Conservation (phyloP, 2,329 filamentous ascomycete genomes). For the Eurotiales sp. region DNA sequence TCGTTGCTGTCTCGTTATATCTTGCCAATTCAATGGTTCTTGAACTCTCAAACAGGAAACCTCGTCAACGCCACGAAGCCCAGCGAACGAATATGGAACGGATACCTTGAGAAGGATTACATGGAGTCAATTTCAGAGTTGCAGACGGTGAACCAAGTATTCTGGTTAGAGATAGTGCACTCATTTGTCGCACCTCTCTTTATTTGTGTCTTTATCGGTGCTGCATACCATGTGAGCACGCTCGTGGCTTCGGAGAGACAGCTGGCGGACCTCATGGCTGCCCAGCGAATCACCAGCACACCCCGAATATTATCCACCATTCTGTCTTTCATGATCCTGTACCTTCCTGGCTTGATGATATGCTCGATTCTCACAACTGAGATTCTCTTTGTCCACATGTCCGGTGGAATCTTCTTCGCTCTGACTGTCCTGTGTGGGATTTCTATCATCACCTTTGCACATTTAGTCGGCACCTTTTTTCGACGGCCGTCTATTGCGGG, state of each 20-base stretch:
- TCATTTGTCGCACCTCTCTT: conserved; percentile 1
- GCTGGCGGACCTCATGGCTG: conserved; percentile 6
- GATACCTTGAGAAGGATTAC: neutral
- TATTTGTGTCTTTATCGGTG: conserved; percentile 1
- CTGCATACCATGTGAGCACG: conserved; percentile 3
- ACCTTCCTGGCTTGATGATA: neutral
- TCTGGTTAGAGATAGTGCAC: conserved; percentile 2
- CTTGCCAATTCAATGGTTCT: conserved; percentile 1
- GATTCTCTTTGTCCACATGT: conserved; percentile 61
- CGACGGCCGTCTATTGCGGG: conserved; percentile 83
- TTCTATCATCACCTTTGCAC: conserved; percentile 72
- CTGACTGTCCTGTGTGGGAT: conserved; percentile 75
- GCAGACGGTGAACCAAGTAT: neutral
- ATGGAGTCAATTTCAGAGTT: neutral
- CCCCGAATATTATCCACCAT: conserved; percentile 1
- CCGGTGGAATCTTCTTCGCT: conserved; percentile 62
- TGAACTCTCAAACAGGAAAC: conserved; percentile 1
- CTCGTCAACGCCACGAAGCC: neutral
- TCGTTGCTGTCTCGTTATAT: conserved; percentile 6
- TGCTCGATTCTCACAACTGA: neutral
- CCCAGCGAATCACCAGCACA: neutral
- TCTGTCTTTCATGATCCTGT: conserved; percentile 2
- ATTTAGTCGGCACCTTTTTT: conserved; percentile 80
- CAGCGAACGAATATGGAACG: conserved; percentile 4
- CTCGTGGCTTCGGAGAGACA: conserved; percentile 1